phyloP scores from a whole-genome alignment of 1,139 yeast species.

The Diutina pseudorugosa region DNA sequence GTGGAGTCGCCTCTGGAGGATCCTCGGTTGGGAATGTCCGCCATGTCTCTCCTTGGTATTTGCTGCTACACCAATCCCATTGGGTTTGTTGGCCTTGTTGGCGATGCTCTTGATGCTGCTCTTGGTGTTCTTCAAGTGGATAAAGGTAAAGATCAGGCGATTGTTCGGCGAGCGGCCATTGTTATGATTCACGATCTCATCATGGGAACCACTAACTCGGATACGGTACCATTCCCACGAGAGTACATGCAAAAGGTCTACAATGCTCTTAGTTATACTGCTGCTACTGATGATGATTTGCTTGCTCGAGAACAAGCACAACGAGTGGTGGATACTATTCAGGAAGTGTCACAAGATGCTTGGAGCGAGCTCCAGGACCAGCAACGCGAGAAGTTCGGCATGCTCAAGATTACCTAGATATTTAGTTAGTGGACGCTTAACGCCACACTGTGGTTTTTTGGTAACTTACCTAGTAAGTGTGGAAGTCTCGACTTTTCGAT shows the following conservation, averaged over 20 bases:
- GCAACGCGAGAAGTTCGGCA: neutral
- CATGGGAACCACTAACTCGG: slow-evolving; percentile 27
- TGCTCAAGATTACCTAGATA: neutral
- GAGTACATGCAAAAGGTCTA: slow-evolving; percentile 31
- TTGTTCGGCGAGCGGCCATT: slow-evolving; percentile 67
- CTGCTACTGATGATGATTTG: slow-evolving; percentile 40
- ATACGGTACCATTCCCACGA: slow-evolving; percentile 37
- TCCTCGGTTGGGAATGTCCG: slow-evolving; percentile 63
- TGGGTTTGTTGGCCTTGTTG: slow-evolving; percentile 36
- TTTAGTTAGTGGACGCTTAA: no score
- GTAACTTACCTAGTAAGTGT: no score
- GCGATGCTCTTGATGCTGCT: slow-evolving; percentile 60
- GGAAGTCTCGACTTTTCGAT: no score
- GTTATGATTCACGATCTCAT: slow-evolving; percentile 57
- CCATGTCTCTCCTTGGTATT: slow-evolving; percentile 69
- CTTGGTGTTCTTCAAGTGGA: slow-evolving; percentile 61
- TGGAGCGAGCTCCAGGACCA: neutral
- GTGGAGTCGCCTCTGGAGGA: slow-evolving; percentile 31
- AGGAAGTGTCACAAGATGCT: slow-evolving; percentile 15
- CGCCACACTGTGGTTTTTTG: no score
- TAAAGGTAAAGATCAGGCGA: slow-evolving; percentile 27
- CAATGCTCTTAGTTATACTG: slow-evolving; percentile 29
- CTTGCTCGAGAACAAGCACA: slow-evolving; percentile 49
- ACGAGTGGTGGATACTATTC: slow-evolving; percentile 29
- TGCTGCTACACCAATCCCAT: slow-evolving; percentile 49